These are phyloP conservation scores for Pulveroboletus ravenelii DNA, from an alignment of 768 basidiomycete genomes.

Conservation along the genomic window DNA sequence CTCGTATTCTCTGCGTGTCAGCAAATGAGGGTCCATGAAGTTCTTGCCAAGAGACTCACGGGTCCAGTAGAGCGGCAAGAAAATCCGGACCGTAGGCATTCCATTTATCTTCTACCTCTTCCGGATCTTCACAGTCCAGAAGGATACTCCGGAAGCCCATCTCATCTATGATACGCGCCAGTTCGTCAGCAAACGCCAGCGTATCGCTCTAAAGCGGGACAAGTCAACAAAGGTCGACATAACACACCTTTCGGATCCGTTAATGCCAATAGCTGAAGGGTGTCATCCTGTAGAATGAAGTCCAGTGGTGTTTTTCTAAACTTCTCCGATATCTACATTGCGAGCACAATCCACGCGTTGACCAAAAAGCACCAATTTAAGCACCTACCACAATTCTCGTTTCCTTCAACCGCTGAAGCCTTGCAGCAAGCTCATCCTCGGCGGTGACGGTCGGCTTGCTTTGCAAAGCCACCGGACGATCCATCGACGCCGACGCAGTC, in stretches of 20 bases:
- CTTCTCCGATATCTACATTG: conserved; percentile 14
- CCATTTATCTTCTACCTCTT: conserved; percentile 16
- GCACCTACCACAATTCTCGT: conserved; percentile 17
- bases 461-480: background rate
- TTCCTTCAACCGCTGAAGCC: conserved; percentile 17
- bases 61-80: conserved; percentile 12
- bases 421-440: conserved; percentile 11
- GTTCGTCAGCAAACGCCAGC: background rate
- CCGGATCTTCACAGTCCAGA: conserved; percentile 16
- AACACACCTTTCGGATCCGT: conserved; percentile 17
- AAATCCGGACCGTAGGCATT: conserved; percentile 16
- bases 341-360: background rate
- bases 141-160: conserved; percentile 9
- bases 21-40: background rate
- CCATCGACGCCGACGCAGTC: background rate
- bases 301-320: conserved; percentile 2
- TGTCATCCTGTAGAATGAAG: conserved; percentile 21
- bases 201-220: no score
- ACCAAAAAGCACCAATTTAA: background rate
- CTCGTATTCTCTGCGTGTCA: conserved; percentile 2
- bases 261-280: conserved; percentile 22
- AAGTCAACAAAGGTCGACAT: background rate
- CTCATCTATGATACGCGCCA: conserved; percentile 10
- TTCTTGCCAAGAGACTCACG: conserved; percentile 10
- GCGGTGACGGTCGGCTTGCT: background rate